Conservation (phyloP, 306 rosid genomes). For the Alnus glutinosa region DNA sequence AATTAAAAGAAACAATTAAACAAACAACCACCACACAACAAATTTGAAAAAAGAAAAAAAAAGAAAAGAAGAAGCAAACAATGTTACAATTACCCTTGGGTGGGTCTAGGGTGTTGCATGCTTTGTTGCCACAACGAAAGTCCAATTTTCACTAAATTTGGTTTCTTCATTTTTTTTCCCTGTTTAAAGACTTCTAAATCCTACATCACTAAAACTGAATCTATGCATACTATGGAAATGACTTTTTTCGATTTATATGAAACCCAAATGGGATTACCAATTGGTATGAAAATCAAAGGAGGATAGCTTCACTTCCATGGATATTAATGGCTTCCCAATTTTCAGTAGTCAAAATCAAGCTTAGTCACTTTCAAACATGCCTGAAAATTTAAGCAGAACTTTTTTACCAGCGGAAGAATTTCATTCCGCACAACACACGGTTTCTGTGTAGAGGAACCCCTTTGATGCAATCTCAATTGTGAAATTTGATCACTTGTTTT, state of each 20-base stretch:
- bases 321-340: not conserved
- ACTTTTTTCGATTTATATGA: not conserved
- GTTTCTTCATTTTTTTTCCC: not conserved
- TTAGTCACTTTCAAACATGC: not conserved
- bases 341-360: not conserved
- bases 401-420: not conserved
- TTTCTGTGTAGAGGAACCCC: not conserved
- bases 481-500: constrained; percentile 8
- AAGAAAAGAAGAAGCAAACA: no score
- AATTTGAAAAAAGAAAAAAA: no score
- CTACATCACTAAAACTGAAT: not conserved
- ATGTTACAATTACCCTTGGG: no score
- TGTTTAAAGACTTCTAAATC: not conserved
- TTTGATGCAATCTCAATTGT: not conserved
- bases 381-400: not conserved
- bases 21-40: no score
- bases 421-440: not conserved
- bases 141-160: not conserved
- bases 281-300: not conserved
- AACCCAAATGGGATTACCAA: not conserved
- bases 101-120: not conserved
- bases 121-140: not conserved
- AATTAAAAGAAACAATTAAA: no score
- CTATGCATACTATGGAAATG: not conserved
- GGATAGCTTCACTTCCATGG: not conserved